Percentiles rank a stretch among this genome's conserved stretches.
phyloP scores from a whole-genome alignment of 2,329 filamentous ascomycete genomes.

The Hymenoscyphus fraxineus region DNA sequence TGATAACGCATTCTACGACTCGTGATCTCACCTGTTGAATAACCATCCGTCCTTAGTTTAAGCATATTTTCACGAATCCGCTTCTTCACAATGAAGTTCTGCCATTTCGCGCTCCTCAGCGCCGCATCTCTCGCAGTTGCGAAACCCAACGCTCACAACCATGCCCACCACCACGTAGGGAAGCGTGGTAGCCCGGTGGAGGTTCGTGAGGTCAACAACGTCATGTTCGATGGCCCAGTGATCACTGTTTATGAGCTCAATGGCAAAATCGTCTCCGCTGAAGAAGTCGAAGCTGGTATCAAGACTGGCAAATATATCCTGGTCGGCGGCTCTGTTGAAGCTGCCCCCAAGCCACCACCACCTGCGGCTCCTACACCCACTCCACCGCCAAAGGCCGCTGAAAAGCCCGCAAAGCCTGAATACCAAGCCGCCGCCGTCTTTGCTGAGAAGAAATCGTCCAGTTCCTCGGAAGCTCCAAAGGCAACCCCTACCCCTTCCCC shows the following conservation, averaged over 20 bases:
- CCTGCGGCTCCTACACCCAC: conserved; percentile 35
- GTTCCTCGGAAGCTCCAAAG: conserved; percentile 21
- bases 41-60: conserved; percentile 8
- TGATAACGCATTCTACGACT: conserved; percentile 16
- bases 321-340: conserved; percentile 49
- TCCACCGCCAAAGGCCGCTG: conserved; percentile 14
- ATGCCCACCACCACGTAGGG: conserved; percentile 56
- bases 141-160: conserved; percentile 53
- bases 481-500: conserved; percentile 25
- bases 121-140: conserved; percentile 50
- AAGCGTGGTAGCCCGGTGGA: conserved; percentile 50
- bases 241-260: conserved; percentile 70
- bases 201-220: conserved; percentile 40
- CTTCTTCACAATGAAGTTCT: conserved; percentile 37
- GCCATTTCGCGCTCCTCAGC: conserved; percentile 29
- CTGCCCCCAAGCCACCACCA: conserved; percentile 43
- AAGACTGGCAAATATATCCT: conserved; percentile 66
- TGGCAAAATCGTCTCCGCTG: conserved; percentile 54
- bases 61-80: conserved; percentile 27
- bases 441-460: conserved; percentile 16
- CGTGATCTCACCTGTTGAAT: conserved; percentile 18
- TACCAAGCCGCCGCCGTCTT: conserved; percentile 9
- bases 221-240: conserved; percentile 53
- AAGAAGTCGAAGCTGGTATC: conserved; percentile 69
- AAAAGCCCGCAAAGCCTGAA: too few species aligned